Conservation (phyloP, 2,329 filamentous ascomycete genomes). For the Drechslera avenae region DNA sequence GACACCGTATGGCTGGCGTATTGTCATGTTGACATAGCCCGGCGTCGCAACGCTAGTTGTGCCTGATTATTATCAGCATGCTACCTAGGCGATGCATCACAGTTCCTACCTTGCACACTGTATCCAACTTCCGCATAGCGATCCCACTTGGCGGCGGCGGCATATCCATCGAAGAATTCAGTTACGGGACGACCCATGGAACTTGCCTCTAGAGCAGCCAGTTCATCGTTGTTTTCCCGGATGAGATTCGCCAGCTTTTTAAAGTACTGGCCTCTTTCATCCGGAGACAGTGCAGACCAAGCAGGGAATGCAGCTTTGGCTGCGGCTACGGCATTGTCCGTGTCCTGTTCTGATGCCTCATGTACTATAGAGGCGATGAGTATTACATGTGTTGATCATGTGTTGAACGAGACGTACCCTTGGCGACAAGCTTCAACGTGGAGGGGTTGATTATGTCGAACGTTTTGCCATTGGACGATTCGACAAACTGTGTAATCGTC, state of each 20-base stretch:
- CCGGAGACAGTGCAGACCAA: conserved; percentile 64
- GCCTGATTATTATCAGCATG: conserved; percentile 49
- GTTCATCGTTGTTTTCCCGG: conserved; percentile 77
- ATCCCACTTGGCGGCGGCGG: conserved; percentile 80
- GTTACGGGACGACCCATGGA: conserved; percentile 86
- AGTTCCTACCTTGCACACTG: conserved; percentile 64
- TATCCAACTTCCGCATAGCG: conserved; percentile 72
- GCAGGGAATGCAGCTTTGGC: conserved; percentile 71
- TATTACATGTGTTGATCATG: neutral
- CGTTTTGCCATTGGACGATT: conserved; percentile 41
- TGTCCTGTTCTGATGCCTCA: conserved; percentile 52
- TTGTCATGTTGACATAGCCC: conserved; percentile 64
- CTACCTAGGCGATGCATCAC: neutral
- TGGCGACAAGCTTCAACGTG: conserved; percentile 80
- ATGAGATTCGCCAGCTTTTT: conserved; percentile 75
- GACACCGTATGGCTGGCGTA: conserved; percentile 79
- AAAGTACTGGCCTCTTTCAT: conserved; percentile 35
- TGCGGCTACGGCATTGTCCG: conserved; percentile 73
- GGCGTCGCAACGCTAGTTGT: conserved; percentile 67
- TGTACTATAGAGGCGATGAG: conserved; percentile 44
- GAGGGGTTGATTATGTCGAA: conserved; percentile 79
- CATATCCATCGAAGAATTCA: conserved; percentile 77
- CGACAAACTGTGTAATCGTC: conserved; percentile 30
- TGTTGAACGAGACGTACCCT: conserved; percentile 59
- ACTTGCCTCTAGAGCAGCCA: conserved; percentile 80